Percentiles rank a stretch among this genome's conserved stretches.
Evolutionary conservation across 2,329 filamentous ascomycete species (phyloP).

Genomic region (Trichoderma sp.): DNA sequence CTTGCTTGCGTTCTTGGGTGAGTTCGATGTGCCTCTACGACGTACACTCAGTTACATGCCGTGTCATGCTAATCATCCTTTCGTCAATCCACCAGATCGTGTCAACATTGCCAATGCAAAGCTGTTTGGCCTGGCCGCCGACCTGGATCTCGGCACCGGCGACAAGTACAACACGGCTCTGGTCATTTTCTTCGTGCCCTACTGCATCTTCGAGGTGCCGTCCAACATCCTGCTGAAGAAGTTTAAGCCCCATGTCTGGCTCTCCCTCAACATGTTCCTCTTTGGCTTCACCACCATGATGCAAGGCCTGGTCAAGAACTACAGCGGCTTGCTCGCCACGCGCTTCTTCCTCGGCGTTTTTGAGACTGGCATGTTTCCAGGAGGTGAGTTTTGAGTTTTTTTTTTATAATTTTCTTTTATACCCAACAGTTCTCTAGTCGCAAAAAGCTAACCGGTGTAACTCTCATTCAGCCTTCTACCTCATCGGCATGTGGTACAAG

Average conservation of each 20-base stretch:
- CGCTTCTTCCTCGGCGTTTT: constrained; percentile 82
- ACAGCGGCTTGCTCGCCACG: constrained; percentile 70
- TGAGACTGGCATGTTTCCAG: constrained; percentile 68
- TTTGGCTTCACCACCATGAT: constrained; percentile 74
- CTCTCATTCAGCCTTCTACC: constrained; percentile 51
- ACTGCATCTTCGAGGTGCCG: constrained; percentile 68
- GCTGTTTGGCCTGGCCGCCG: constrained; percentile 60
- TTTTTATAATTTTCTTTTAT: not conserved
- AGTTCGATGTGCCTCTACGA: constrained; percentile 19
- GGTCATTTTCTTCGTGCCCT: constrained; percentile 80
- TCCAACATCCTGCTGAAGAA: constrained; percentile 65
- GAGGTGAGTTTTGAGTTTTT: constrained; percentile 28
- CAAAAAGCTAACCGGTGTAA: not conserved
- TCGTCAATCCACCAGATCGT: constrained; percentile 44
- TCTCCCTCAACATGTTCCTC: constrained; percentile 77
- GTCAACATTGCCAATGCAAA: constrained; percentile 79
- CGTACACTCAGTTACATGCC: not conserved
- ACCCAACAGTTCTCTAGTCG: not conserved
- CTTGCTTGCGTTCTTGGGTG: constrained; percentile 63
- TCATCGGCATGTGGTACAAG: constrained; percentile 87
- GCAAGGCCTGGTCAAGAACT: constrained; percentile 76
- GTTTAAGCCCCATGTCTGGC: constrained; percentile 62
- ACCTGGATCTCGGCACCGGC: constrained; percentile 53
- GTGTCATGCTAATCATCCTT: not conserved
- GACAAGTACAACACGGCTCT: constrained; percentile 70